Percentiles rank a stretch among this genome's conserved stretches.
Conservation (phyloP, 2,329 filamentous ascomycete species). For the Plectosphaerella cucumerina region DNA sequence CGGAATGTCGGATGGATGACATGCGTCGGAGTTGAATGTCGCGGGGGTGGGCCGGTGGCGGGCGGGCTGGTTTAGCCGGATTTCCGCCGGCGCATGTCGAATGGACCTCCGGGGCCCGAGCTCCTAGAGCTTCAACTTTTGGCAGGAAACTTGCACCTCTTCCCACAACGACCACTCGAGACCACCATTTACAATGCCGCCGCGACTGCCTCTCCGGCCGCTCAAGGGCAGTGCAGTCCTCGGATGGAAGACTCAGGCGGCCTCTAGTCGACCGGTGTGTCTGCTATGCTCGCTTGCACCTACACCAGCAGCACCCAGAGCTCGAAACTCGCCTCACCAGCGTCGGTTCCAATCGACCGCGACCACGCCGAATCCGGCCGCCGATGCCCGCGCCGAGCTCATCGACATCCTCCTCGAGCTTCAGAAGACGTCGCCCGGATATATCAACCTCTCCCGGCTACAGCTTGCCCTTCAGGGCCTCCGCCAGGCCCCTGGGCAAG, state of each 20-base stretch:
- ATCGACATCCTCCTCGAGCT: conserved; percentile 56
- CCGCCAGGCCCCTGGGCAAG: conserved; percentile 49
- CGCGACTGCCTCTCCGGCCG: conserved; percentile 22
- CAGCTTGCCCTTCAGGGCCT: conserved; percentile 67
- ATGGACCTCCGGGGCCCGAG: not conserved
- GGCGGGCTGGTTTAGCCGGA: not conserved
- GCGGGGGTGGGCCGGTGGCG: not conserved
- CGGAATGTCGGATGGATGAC: not conserved
- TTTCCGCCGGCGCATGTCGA: not conserved
- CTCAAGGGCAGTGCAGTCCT: conserved; percentile 15
- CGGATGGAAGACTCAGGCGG: conserved; percentile 4
- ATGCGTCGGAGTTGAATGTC: not conserved
- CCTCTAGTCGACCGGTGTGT: conserved; percentile 7
- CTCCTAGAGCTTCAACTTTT: not conserved
- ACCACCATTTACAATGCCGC: conserved; percentile 16
- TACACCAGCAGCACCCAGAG: not conserved
- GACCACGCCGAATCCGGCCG: not conserved
- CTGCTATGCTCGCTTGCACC: conserved; percentile 13
- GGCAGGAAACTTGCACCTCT: not conserved
- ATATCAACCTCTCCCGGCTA: conserved; percentile 65
- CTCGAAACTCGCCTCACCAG: conserved; percentile 12
- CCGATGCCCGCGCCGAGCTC: conserved; percentile 46
- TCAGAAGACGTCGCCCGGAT: conserved; percentile 54
- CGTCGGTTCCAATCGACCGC: conserved; percentile 8
- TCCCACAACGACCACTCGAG: not conserved